Evolutionary conservation across 164 flowering plant species (phyloP), one percentile per base, ranked within the genome.

Genomic region (Cinnamomum micranthum): DNA sequence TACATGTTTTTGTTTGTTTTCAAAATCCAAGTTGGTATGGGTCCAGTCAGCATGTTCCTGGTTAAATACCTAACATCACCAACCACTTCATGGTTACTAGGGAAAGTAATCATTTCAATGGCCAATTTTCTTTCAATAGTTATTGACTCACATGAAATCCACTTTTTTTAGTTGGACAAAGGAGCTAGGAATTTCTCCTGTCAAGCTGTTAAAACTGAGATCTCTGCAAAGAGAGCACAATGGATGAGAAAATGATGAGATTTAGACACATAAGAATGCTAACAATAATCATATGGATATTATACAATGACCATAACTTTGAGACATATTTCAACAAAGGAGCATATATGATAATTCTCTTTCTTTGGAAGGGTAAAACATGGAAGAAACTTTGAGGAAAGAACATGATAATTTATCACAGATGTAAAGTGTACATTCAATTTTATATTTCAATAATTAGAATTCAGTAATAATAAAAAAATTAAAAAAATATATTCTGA

Each of bases 11-110:
- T 89, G 81, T 85, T 88, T 63, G 87, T 84, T 74, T 73, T 71
- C 25, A 83, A 63, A 52, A 90, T 71, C 88, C 86, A 89, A 47
- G 17, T 74, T 17, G 97, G 97, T 70, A 92, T 67, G 22, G 70
- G 51, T 75, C 97, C 97, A 69, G 84, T 82, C 55, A 92, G 88
- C 75, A 77, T 83, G 78, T 92, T 92, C 74, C 86, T 87, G 33
- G 94, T 88, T 80, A 92, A 82, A 74, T 81, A 92, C 76, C 97
- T 92, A 55, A 33, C 19, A 63, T 25, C 28, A 64, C 22, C 35
- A 27, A 64, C 22, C 35, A 55, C 64, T 58, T 35, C 28, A 71
- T 23, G 41, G 20, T 25, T 68, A 41, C 33, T 17, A 25, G n/a
- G 41, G 50, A 60, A 68, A 50, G 5, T 51, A 25, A 6, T 75